Conservation (phyloP, 2,329 filamentous ascomycete species). For the Tolypocladium ovalisporum region DNA sequence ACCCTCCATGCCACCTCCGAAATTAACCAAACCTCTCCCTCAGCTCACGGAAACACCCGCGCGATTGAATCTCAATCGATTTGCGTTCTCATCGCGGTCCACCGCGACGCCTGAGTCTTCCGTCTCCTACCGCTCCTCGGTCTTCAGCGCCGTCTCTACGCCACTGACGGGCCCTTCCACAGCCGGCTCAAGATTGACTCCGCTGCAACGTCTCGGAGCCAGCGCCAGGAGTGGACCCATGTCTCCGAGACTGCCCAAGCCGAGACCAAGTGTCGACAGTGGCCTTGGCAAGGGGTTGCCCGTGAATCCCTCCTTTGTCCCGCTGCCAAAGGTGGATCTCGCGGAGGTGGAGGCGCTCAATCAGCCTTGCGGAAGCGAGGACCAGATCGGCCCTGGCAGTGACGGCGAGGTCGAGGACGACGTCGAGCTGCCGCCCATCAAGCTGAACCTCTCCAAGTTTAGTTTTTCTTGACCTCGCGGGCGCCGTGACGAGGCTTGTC, state of each 20-base stretch:
- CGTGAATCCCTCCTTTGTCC: constrained; percentile 43
- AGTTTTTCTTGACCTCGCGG: constrained; percentile 20
- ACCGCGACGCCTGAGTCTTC: constrained; percentile 23
- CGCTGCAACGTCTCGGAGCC: constrained; percentile 41
- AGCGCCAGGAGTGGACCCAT: constrained; percentile 23
- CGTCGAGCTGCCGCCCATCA: constrained; percentile 17
- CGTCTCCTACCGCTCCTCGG: constrained; percentile 20
- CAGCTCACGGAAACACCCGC: constrained; percentile 17
- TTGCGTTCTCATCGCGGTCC: constrained; percentile 20
- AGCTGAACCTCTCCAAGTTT: constrained; percentile 39
- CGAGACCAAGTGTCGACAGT: constrained; percentile 11
- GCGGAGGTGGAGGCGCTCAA: constrained; percentile 43
- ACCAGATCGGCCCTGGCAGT: constrained; percentile 43
- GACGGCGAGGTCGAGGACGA: constrained; percentile 35
- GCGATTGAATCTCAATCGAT: constrained; percentile 19
- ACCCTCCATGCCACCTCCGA: constrained; percentile 17
- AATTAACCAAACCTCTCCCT: constrained; percentile 8
- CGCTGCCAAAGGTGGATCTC: constrained; percentile 42
- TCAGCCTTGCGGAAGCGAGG: constrained; percentile 39
- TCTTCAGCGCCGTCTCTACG: constrained; percentile 24
- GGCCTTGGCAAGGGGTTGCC: constrained; percentile 24
- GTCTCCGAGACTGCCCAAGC: constrained; percentile 18
- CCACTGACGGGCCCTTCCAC: constrained; percentile 32
- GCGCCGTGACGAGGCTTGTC: neutral
- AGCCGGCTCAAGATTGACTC: constrained; percentile 34